Evolutionary conservation across 2,329 filamentous ascomycete genomes (phyloP).

Genomic region (Amesomyces nigricolor): DNA sequence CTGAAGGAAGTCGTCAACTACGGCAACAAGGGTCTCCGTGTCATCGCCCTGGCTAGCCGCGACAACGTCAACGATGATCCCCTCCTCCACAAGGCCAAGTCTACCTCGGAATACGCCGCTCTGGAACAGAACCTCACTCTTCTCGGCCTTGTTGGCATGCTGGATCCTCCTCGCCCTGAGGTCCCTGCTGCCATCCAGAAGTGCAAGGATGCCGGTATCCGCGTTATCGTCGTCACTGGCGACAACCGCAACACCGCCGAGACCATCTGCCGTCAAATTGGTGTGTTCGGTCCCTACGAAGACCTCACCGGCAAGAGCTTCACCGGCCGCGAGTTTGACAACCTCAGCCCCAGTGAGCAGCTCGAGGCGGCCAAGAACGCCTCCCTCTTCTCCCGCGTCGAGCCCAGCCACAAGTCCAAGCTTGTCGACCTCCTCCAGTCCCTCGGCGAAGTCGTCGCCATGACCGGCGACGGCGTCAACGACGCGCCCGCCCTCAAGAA

Average conservation of each 20-base stretch:
- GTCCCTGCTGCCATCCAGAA: slow-evolving; percentile 79
- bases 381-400: slow-evolving; percentile 91
- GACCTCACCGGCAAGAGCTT: slow-evolving; percentile 87
- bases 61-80: slow-evolving; percentile 68
- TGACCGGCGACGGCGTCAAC: slow-evolving; percentile 99
- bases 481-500: slow-evolving; percentile 97
- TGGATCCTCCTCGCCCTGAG: slow-evolving; percentile 92
- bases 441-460: slow-evolving; percentile 89
- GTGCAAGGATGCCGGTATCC: slow-evolving; percentile 89
- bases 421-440: slow-evolving; percentile 94
- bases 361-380: slow-evolving; percentile 78
- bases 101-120: slow-evolving; percentile 74
- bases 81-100: slow-evolving; percentile 68
- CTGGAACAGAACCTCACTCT: slow-evolving; percentile 94
- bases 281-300: slow-evolving; percentile 78
- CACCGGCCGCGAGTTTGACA: slow-evolving; percentile 92
- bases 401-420: slow-evolving; percentile 95
- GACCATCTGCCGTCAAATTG: slow-evolving; percentile 95
- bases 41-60: slow-evolving; percentile 85
- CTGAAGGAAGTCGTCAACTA: slow-evolving; percentile 80
- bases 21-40: slow-evolving; percentile 84
- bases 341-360: slow-evolving; percentile 71
- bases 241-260: slow-evolving; percentile 98
- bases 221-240: slow-evolving; percentile 95
- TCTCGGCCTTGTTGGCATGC: slow-evolving; percentile 89